These are phyloP conservation scores for Testicularia cyperi DNA, from an alignment of 1,284 basidiomycete species.

Conservation along the genomic window DNA sequence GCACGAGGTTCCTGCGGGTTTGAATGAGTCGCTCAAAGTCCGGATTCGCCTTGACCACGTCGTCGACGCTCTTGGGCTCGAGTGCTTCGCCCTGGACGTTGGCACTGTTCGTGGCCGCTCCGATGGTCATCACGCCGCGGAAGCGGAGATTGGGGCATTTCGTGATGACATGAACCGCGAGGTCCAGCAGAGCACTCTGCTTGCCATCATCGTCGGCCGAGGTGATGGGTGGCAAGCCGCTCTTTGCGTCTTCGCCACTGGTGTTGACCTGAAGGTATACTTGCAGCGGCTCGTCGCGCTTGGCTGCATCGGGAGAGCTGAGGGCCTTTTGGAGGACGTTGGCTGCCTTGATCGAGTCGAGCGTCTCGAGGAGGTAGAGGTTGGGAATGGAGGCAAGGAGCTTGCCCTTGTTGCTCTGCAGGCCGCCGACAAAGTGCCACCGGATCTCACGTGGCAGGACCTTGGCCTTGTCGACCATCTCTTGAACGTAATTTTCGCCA, in stretches of 20 bases:
- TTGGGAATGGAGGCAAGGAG: constrained; percentile 84
- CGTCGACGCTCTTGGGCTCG: constrained; percentile 67
- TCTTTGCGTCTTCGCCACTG: constrained; percentile 84
- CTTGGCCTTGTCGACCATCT: constrained; percentile 74
- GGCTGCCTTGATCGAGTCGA: constrained; percentile 84
- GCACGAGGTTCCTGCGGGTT: constrained; percentile 68
- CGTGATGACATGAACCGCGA: constrained; percentile 73
- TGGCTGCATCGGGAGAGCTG: constrained; percentile 62
- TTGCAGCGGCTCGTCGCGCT: constrained; percentile 66
- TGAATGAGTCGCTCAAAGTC: constrained; percentile 76
- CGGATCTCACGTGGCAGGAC: constrained; percentile 61
- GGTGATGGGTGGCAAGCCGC: constrained; percentile 72
- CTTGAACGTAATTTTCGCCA: constrained; percentile 97
- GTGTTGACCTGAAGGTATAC: constrained; percentile 93
- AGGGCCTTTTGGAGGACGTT: constrained; percentile 78
- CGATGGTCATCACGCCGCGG: constrained; percentile 94
- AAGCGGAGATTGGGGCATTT: constrained; percentile 75
- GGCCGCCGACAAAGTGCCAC: constrained; percentile 95
- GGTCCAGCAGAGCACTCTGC: constrained; percentile 63
- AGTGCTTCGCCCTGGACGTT: constrained; percentile 61
- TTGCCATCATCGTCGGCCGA: constrained; percentile 34
- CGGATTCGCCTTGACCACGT: constrained; percentile 69
- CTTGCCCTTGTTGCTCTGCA: constrained; percentile 96
- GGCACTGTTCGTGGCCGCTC: constrained; percentile 64
- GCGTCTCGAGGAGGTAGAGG: constrained; percentile 82